Conservation (phyloP, 257 asterid species). For the Solanum arcanum region DNA sequence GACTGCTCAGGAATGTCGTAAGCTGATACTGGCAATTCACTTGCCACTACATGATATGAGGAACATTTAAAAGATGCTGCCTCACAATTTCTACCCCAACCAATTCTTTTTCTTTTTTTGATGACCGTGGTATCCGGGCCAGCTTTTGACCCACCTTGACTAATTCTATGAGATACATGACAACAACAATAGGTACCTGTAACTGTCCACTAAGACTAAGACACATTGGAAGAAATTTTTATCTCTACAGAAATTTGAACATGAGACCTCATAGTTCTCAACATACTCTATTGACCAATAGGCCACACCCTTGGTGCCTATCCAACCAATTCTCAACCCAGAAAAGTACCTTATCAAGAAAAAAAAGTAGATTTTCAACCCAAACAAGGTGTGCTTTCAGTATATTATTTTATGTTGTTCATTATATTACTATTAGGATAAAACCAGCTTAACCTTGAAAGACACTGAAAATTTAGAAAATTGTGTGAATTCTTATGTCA, state of each 20-base stretch:
- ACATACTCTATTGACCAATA: background rate
- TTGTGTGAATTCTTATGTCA: background rate
- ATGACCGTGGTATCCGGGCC: background rate
- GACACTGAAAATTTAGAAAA: background rate
- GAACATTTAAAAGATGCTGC: background rate
- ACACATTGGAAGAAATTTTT: too few relatives aligned
- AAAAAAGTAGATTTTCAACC: background rate
- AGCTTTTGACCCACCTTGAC: background rate
- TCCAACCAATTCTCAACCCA: background rate
- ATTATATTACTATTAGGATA: background rate
- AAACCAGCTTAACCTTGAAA: background rate
- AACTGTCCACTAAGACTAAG: too few relatives aligned
- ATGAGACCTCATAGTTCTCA: background rate
- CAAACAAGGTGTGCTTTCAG: background rate
- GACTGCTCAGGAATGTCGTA: background rate
- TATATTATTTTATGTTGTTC: background rate
- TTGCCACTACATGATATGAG: background rate
- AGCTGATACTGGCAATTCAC: background rate
- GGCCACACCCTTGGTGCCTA: background rate
- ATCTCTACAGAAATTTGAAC: background rate
- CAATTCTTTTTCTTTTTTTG: background rate
- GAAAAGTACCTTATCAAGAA: background rate
- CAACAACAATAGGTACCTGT: background rate
- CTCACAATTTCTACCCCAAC: background rate
- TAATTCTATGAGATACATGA: background rate